Base-by-base conservation (phyloP, 352 stramenopile species). In the Phytophthora hibernalis region DNA sequence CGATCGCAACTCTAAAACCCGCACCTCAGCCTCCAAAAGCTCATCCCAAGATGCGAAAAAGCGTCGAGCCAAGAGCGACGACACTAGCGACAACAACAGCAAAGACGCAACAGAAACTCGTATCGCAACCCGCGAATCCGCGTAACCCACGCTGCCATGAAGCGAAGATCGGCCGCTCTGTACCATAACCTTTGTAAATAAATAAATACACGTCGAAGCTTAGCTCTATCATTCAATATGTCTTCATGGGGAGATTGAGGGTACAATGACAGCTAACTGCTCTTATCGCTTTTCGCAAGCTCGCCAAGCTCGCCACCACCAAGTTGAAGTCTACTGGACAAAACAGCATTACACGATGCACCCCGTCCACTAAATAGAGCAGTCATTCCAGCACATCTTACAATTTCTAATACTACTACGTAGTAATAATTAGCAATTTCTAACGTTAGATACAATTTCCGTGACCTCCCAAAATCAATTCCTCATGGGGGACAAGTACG, bases 401-500 rank as follows among this genome's bases (percentile, higher is more conserved):
- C 37, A 43, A 43, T 6, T 43, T 10, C n/a, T 18, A 8, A 40
- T 12, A n/a, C 12, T n/a, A 31, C n/a, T n/a, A n/a, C n/a, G n/a
- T n/a, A n/a, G n/a, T n/a, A n/a, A n/a, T n/a, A n/a, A n/a, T n/a
- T 2, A 21, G 7, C 37, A 43, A 43, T 6, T 43, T 10, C n/a
- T 18, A 8, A 40, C 33, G 12, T 12, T n/a, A 31, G 26, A 7
- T n/a, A 15, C 15, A n/a, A 43, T n/a, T 40, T 11, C 11, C 33
- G 15, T n/a, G 33, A 40, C 33, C 33, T 43, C n/a, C 37, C 4
- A 5, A 31, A 5, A 31, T 31, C 26, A 31, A 31, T 31, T n/a
- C 37, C 6, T 21, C 37, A 82, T 79, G 70, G 70, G 65, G 38
- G 89, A 99, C 82, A 99, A 99, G 81, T 99, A 99, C 83, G 97